Evolutionary conservation across 1,139 yeast genomes (phyloP).

Genomic region (Hyphopichia fennica): DNA sequence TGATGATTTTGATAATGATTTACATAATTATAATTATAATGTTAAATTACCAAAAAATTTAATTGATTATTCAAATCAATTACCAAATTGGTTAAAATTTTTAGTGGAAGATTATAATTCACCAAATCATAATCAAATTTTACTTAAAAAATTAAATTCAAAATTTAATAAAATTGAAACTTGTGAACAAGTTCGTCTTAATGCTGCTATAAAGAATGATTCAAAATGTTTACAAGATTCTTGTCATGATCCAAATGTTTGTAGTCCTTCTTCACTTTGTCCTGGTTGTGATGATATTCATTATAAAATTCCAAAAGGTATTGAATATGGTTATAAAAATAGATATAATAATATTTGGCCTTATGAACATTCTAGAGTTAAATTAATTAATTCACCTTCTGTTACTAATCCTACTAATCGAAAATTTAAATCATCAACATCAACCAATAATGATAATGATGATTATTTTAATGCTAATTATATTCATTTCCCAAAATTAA

Average conservation of each 20-base stretch:
- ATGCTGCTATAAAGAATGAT: constrained; percentile 23
- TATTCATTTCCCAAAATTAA: constrained; percentile 21
- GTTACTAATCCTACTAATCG: constrained; percentile 1
- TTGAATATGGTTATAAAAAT: constrained; percentile 46
- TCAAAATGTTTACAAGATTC: constrained; percentile 5
- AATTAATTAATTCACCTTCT: constrained; percentile 19
- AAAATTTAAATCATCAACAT: not conserved
- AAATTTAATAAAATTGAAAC: constrained; percentile 51
- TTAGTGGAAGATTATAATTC: constrained; percentile 14
- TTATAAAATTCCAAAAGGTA: constrained; percentile 55
- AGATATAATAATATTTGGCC: constrained; percentile 49
- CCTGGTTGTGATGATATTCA: constrained; percentile 42
- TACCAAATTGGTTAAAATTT: constrained; percentile 53
- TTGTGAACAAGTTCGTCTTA: constrained; percentile 49
- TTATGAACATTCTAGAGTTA: constrained; percentile 47
- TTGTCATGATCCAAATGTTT: constrained; percentile 27
- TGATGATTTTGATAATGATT: constrained; percentile 16
- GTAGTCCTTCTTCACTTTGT: constrained; percentile 46
- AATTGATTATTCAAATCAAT: constrained; percentile 15
- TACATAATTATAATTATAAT: constrained; percentile 33
- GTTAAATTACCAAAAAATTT: constrained; percentile 37
- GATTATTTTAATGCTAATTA: constrained; percentile 48
- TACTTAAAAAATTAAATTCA: constrained; percentile 32
- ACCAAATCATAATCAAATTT: constrained; percentile 14
- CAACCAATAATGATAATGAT: constrained; percentile 17